phyloP scores from a whole-genome alignment of 116 monocot genomes.

The Trichopus zeylanicus region DNA sequence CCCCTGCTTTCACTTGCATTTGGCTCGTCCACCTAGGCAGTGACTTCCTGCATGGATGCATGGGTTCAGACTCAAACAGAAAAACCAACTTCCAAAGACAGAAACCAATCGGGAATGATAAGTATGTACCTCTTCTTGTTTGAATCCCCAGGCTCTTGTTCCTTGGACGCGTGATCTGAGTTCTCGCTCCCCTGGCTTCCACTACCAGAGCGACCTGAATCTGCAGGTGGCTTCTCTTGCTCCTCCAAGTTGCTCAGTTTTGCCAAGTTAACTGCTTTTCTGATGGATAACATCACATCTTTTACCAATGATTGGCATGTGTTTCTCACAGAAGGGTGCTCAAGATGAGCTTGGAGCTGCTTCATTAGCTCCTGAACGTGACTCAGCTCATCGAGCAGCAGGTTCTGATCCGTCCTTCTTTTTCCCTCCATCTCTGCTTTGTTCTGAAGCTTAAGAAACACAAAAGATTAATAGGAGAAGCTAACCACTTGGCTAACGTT shows the following conservation, averaged over 20 bases:
- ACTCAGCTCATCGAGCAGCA: slow-evolving; percentile 18
- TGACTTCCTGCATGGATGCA: slow-evolving; percentile 40
- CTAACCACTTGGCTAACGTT: no score
- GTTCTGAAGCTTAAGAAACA: background rate
- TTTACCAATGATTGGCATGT: slow-evolving; percentile 9
- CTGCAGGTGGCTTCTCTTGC: background rate
- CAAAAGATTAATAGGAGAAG: no score
- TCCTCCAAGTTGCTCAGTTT: background rate
- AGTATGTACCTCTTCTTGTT: slow-evolving; percentile 50
- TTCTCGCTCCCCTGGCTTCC: slow-evolving; percentile 24
- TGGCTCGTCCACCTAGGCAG: slow-evolving; percentile 34
- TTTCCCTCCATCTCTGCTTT: slow-evolving; percentile 21
- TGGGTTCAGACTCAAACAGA: background rate
- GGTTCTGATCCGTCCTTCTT: background rate
- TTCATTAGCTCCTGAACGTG: slow-evolving; percentile 25
- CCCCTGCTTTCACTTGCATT: slow-evolving; percentile 22
- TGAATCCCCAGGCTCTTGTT: slow-evolving; percentile 24
- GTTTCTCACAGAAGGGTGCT: slow-evolving; percentile 4
- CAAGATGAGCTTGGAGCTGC: slow-evolving; percentile 25
- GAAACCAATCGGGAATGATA: background rate
- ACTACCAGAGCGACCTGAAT: slow-evolving; percentile 35
- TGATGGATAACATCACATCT: slow-evolving; percentile 13
- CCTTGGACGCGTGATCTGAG: slow-evolving; percentile 18
- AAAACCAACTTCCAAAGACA: background rate
- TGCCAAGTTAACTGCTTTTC: slow-evolving; percentile 18